A percentile compares a stretch with the other conserved stretches of the same genome.
Evolutionary conservation across 2,329 filamentous ascomycete genomes (phyloP).

Genomic region (Elsinoe batatas): DNA sequence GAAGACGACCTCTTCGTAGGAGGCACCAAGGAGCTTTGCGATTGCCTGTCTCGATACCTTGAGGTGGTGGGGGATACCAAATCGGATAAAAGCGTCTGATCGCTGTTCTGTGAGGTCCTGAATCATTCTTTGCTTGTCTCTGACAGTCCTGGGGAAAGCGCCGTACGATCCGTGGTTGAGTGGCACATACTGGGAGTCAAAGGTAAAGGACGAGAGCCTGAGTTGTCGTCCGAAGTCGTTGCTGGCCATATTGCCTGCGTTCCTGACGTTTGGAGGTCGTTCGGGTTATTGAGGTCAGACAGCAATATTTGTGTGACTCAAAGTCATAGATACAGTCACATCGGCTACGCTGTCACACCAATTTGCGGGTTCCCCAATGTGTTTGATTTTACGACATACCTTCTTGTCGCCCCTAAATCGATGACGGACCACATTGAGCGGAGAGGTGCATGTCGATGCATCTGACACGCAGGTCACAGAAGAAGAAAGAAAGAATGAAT

Average conservation of each 20-base stretch:
- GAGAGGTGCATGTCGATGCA: too few species aligned
- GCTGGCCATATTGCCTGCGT: not conserved
- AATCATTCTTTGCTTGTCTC: slow-evolving; percentile 49
- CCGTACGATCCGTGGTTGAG: slow-evolving; percentile 60
- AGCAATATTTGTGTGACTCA: too few species aligned
- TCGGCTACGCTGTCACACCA: too few species aligned
- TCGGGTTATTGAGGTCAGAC: too few species aligned
- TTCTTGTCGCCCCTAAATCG: too few species aligned
- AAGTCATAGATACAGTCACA: too few species aligned
- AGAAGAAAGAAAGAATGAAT: too few species aligned
- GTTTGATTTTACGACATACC: too few species aligned
- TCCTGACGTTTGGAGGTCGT: too few species aligned
- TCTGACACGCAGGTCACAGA: too few species aligned
- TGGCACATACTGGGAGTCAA: not conserved
- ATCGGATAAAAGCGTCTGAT: slow-evolving; percentile 69
- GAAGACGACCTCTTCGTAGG: slow-evolving; percentile 59
- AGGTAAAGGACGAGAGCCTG: not conserved
- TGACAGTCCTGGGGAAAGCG: slow-evolving; percentile 56
- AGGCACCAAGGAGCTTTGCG: slow-evolving; percentile 56
- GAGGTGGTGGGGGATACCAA: slow-evolving; percentile 52
- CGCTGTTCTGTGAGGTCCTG: slow-evolving; percentile 56
- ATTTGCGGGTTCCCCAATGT: too few species aligned
- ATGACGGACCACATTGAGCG: too few species aligned
- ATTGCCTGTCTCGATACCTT: slow-evolving; percentile 55
- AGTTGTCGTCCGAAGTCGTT: not conserved